Evolutionary conservation across 2,329 filamentous ascomycete species (phyloP), one percentile per base, ranked within the genome.

Genomic region (Talaromyces sp.): DNA sequence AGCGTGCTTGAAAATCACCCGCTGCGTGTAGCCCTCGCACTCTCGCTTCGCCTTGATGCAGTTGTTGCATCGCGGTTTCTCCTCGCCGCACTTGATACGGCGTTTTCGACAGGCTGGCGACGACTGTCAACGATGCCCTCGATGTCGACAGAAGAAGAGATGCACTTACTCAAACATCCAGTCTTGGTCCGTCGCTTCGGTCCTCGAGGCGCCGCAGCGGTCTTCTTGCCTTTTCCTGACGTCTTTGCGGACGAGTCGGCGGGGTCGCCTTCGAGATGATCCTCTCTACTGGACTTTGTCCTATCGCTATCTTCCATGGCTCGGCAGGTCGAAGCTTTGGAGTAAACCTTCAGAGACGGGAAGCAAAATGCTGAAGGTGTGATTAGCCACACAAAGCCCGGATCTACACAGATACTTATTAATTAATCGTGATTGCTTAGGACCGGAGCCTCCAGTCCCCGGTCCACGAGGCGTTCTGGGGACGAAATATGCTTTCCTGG

Each of bases 61-160:
- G 65, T 80, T 78, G 63, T 73, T 76, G 70, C 78, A 80, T 52
- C 73, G 74, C 15, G 78, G 78, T 62, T 79, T 79, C 69, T 92
- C 91, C 74, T 98, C 95, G 64, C 95, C 95, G 75, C 95, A 99
- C 77, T 98, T 99, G 77, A 99, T 98, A 65, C 95, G 90, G 58
- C 95, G 88, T 77, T 91, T 93, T 65, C 95, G 89, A 77, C 95
- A 99, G 62, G 95, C 90, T 93, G 65, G 60, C 55, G 36, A 11
- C 4, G 8, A 42, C 54, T 32, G 47, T 62, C 27, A 57, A 10
- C 6, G 25, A 25, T 28, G 32, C 30, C 10, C 9, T 15, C 9
- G 22, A 1, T 42, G 11, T 52, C 25, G 25, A 10, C 49, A n/a
- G 27, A 25, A 44, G 7, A 44, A 3, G 11, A 53, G 8, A 28